Evolutionary conservation across 1,284 basidiomycete species (phyloP), one percentile per base, ranked within the genome.

Genomic region (Xerocomus cyaneibrunnescens): DNA sequence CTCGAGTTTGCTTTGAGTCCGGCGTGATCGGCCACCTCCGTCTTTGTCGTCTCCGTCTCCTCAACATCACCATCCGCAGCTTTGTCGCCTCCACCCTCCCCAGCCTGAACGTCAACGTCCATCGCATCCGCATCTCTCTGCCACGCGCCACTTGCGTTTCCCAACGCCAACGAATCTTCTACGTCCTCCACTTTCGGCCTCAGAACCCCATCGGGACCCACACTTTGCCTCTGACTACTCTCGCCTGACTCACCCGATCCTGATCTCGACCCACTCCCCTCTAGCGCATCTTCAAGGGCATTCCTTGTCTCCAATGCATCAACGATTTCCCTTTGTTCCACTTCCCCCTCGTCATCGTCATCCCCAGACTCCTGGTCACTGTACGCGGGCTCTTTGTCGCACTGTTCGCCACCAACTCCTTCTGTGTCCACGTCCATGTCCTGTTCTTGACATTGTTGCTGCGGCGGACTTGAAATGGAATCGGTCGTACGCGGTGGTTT

Each of bases 101-200:
- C 50, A 30, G 51, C 41, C 3, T 22, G 57, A 17, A 21, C 42
- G 7, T 36, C 41, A 34, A 76, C 59, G 7, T 74, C 69, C 72
- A 75, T 73, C 8, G 67, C 57, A 40, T 65, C 64, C 9, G 1
- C 45, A 28, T 62, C 61, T 47, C 36, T 50, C 39, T 60, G 62
- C 64, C 62, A 63, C 2, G 34, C 22, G 31, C 63, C 57, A 35
- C 54, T 59, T 32, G 60, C 62, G 38, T 72, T 64, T 39, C 65
- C 70, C 50, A 86, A 59, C 32, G 74, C 75, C n/a, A 75, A 74
- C 7, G 72, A 59, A 57, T 84, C 81, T 22, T 88, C 85, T 31
- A 81, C 57, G 28, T 87, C 84, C 63, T 88, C 86, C 28, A 76
- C 68, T 64, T 89, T 88, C 16, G 78, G 81, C 54, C 76, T 69